Base-by-base conservation (phyloP, 306 rosid species). In the Amphicarpaea edgeworthii region DNA sequence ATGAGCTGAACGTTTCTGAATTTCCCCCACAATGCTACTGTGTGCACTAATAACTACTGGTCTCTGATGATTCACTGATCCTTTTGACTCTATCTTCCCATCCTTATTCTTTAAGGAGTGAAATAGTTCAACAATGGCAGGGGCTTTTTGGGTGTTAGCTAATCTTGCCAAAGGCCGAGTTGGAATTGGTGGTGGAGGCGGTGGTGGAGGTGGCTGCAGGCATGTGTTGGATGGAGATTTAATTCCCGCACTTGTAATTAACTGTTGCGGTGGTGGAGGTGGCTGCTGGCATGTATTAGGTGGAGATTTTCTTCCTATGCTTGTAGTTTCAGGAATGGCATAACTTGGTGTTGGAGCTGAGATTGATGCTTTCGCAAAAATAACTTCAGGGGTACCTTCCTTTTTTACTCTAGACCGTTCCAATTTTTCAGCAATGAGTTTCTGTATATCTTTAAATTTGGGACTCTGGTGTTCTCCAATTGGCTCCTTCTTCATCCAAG, bases 1-100 rank as follows among this genome's bases (percentile, higher is more conserved):
- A 90, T 93, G 96, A 1, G 97, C 89, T 5, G 98, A 93, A 73
- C 98, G 98, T 80, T 87, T 93, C 68, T 93, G 94, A 79, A 93
- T 90, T 88, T 93, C 98, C 70, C 97, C 97, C 24, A 93, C 97
- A 80, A 93, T 90, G 90, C 97, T 90, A 77, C 82, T 88, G 58
- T 93, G 98, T 63, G 89, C 97, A 83, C 83, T 87, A 77, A 43
- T 57, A 68, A 85, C 85, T 15, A 77, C 71, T 2, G 88, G 89
- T 65, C 80, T 82, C 46, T 78, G 85, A 71, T 67, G 77, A 82
- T 83, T 86, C 68, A 79, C 68, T 5, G 68, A 70, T 67, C 84
- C 83, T 30, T 78, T 75, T 38, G 83, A 79, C 68, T 77, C 87
- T 72, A 30, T 87, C 83, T 85, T 90, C 81, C 72, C 84, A 40